Base-by-base conservation (phyloP, 495 filamentous ascomycete genomes). In the Neurospora sublineolata region DNA sequence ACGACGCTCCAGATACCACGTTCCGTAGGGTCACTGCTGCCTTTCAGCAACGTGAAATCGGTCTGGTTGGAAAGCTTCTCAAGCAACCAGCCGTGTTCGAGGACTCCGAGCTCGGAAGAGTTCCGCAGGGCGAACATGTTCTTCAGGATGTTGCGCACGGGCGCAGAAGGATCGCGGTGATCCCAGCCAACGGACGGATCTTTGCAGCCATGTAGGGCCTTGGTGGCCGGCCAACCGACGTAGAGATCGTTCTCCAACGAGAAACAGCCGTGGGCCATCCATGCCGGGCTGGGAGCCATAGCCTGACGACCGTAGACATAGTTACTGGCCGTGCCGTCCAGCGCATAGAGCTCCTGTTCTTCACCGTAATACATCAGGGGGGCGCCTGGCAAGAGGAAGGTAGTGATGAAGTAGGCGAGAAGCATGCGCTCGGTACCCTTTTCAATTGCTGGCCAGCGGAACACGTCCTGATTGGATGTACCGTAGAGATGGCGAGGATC, bases 401-500 rank as follows among this genome's bases (percentile, higher is more conserved):
- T 90, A 0, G 86, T 89, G 72, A 93, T 86, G 72, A 90, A 92
- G 2, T 86, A 77, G 10, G 82, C 90, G 0, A 93, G 80, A 4
- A 92, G 79, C 77, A 86, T 84, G 69, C 88, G 85, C 76, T 91
- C 84, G 1, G 87, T 85, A 7, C 90, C 90, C 69, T 86, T 82
- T n/a, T 84, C 80, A 67, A 93, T 83, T 4, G 87, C 83, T 9
- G 90, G 90, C 90, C 90, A 93, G 10, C 90, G 86, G 77, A 93
- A 91, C 6, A 93, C 89, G 75, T 93, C 90, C 79, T 93, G 90
- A 75, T 92, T 92, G 7, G 88, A 89, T 3, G 83, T 84, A 37
- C 90, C 90, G 68, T 87, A 92, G 83, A 92, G 86, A 75, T 93
- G 90, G 16, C 90, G 84, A 5, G 90, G 90, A 74, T 92, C 90